These are phyloP conservation scores for Elymus sibiricus DNA, from an alignment of 176 grass and related monocot species.

Conservation along the genomic window DNA sequence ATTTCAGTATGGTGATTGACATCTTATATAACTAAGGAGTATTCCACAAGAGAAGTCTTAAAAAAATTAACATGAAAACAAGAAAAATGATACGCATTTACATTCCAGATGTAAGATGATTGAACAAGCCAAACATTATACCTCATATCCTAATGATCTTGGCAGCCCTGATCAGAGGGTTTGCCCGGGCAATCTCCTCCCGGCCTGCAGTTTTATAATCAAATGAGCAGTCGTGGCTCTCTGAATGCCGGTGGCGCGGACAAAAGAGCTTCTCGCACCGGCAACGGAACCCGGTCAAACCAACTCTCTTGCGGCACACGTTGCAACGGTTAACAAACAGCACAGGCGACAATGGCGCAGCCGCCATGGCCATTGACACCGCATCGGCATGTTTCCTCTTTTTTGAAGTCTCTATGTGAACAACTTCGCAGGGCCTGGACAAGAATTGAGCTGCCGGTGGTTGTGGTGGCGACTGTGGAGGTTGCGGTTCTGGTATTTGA, in stretches of 20 bases:
- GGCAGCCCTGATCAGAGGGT: slow-evolving; percentile 43
- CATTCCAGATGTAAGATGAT: not conserved
- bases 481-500: slow-evolving; percentile 24
- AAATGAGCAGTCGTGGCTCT: slow-evolving; percentile 45
- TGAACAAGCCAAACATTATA: slow-evolving; percentile 1
- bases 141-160: slow-evolving; percentile 60
- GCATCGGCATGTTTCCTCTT: slow-evolving; percentile 10
- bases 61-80: not conserved
- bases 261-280: slow-evolving; percentile 49
- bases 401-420: slow-evolving; percentile 17
- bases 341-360: slow-evolving; percentile 7
- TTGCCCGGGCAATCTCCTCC: slow-evolving; percentile 39
- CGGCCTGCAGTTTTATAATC: slow-evolving; percentile 39
- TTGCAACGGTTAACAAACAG: slow-evolving; percentile 41
- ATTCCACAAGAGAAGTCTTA: not conserved
- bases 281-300: slow-evolving; percentile 40
- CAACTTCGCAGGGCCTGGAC: slow-evolving; percentile 20
- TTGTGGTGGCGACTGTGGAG: slow-evolving; percentile 16
- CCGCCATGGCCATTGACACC: not conserved
- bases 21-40: not conserved
- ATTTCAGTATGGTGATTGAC: not conserved
- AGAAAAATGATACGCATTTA: not conserved
- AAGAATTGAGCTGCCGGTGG: slow-evolving; percentile 17
- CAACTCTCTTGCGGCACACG: slow-evolving; percentile 38
- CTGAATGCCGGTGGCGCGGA: slow-evolving; percentile 36